Conservation (phyloP, 2,329 filamentous ascomycete genomes). For the Fusarium foetens region DNA sequence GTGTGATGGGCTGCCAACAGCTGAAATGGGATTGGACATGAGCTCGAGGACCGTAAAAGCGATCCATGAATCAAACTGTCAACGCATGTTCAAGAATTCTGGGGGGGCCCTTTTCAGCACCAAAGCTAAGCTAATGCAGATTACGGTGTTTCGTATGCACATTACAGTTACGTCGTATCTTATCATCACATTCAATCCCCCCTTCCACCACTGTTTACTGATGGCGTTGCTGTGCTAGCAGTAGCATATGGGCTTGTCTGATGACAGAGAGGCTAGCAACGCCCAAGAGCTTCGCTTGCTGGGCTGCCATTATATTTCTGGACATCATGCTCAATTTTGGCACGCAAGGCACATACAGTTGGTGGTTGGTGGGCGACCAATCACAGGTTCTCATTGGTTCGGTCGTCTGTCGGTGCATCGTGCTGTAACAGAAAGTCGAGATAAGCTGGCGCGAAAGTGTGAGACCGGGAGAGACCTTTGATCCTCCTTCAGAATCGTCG, state of each 20-base stretch:
- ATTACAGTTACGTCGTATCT: slow-evolving; percentile 22
- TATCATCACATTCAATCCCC: slow-evolving; percentile 19
- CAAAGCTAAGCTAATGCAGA: slow-evolving; percentile 5
- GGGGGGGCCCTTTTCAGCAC: background rate
- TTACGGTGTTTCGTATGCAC: slow-evolving; percentile 7
- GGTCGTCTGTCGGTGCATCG: slow-evolving; percentile 1
- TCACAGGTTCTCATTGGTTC: background rate
- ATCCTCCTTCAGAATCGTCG: background rate
- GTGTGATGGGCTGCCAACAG: slow-evolving; percentile 16
- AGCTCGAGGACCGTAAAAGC: background rate
- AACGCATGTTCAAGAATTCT: background rate
- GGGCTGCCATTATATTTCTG: background rate
- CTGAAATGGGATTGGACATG: slow-evolving; percentile 12
- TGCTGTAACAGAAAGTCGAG: background rate
- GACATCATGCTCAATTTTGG: background rate
- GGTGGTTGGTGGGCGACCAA: slow-evolving; percentile 15
- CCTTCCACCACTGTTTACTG: slow-evolving; percentile 15
- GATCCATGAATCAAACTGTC: slow-evolving; percentile 5
- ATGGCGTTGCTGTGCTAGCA: slow-evolving; percentile 15
- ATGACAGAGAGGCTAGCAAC: slow-evolving; percentile 15
- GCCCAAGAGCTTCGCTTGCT: background rate
- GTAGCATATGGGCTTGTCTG: slow-evolving; percentile 28
- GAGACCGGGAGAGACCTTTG: background rate
- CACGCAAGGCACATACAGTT: background rate
- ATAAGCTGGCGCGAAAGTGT: background rate